phyloP scores from a whole-genome alignment of 2,329 filamentous ascomycete genomes.

The Dendryphion nanum region DNA sequence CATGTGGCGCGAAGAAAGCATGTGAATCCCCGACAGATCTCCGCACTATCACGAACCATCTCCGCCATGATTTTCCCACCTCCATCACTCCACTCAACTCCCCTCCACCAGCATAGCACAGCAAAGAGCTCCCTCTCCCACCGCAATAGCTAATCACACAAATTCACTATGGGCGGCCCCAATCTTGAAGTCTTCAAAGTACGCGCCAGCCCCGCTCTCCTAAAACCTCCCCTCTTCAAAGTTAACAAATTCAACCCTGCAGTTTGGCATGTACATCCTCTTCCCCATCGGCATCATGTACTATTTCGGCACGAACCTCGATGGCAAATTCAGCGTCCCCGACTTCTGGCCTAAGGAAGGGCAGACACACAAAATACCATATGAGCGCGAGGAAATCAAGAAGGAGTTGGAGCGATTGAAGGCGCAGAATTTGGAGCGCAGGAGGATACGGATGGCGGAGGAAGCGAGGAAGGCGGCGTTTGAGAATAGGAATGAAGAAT shows the following conservation, averaged over 20 bases:
- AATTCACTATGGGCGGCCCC: conserved; percentile 67
- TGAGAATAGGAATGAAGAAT: conserved; percentile 12
- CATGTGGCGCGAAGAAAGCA: too few relatives aligned
- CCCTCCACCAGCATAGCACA: conserved; percentile 1
- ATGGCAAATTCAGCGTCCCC: conserved; percentile 76
- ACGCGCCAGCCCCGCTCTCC: conserved; percentile 20
- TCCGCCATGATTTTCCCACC: conserved; percentile 7
- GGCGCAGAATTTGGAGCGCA: conserved; percentile 46
- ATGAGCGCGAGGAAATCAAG: conserved; percentile 78
- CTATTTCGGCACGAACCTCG: conserved; percentile 98
- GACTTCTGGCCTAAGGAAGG: conserved; percentile 91
- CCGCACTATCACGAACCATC: conserved; percentile 19
- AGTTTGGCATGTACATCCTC: conserved; percentile 99
- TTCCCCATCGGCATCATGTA: conserved; percentile 99
- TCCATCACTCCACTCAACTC: conserved; percentile 3
- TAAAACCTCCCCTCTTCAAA: too few relatives aligned
- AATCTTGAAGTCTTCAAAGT: conserved; percentile 97
- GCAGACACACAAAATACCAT: conserved; percentile 73
- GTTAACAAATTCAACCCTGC: conserved; percentile 1
- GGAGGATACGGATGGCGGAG: conserved; percentile 47
- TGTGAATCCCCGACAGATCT: background rate
- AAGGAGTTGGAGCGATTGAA: conserved; percentile 74
- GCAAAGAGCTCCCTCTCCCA: background rate
- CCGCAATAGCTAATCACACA: conserved; percentile 6
- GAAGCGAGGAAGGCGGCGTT: conserved; percentile 16